Evolutionary conservation across 1,284 basidiomycete genomes (phyloP), one percentile per base, ranked within the genome.

Genomic region (Cryptococcus maquisensis): DNA sequence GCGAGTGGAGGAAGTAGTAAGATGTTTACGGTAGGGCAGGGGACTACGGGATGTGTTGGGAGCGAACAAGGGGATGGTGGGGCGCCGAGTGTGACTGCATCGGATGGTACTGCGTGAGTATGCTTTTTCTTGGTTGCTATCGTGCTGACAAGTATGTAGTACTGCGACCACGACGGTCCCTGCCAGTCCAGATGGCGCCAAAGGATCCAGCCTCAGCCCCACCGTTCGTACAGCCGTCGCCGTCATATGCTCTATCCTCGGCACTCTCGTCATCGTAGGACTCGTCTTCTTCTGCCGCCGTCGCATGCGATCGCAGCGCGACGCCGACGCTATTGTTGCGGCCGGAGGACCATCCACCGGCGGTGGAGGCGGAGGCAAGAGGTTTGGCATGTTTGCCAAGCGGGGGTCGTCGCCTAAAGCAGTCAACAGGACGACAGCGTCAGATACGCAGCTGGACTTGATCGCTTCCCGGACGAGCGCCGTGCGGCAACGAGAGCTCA

Each of bases 181-280:
- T 39, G 24, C 10, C 24, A 7, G 10, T 32, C 28, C n/a, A 21
- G 13, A n/a, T 12, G 23, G 16, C 16, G 10, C 20, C 42, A 44
- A 21, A 20, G 16, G 24, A 23, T 24, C 24, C 41, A 4, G 12
- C 18, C 32, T 26, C 37, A 4, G 35, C 28, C 35, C 50, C 9
- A 32, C 88, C 86, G 3, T 77, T 80, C 63, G 56, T 18, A 66
- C 62, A 3, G 51, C 88, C 84, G 28, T 86, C 83, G 62, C 68
- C 15, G 64, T 64, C 82, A 55, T 85, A 83, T 57, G 88, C 83
- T 65, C 67, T 35, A 56, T 70, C 47, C 24, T 72, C 40, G 64
- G 61, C 35, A 67, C 71, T 16, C 57, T 76, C 52, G 35, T 71
- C 51, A 42, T 77, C 63, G 61, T 75, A 55, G 53, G 66, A 42